Evolutionary conservation across 192 early-diverging fungal species (phyloP).

Genomic region (Lunasporangiospora selenospora): DNA sequence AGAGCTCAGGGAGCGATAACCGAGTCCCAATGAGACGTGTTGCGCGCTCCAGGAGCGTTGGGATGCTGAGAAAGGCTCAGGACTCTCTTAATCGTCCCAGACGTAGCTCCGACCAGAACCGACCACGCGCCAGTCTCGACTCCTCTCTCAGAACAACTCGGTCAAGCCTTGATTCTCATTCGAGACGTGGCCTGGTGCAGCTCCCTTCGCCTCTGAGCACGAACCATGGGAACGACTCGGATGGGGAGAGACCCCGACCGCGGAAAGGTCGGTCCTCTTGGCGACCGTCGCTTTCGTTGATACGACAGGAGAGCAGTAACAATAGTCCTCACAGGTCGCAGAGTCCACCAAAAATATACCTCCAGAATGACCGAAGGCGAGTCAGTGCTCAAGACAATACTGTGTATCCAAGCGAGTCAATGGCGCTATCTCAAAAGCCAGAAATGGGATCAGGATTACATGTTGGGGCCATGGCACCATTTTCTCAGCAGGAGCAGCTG

Average conservation of each 20-base stretch:
- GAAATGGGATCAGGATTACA: not conserved
- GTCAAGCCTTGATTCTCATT: no score
- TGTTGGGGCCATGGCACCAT: not conserved
- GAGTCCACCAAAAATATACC: not conserved
- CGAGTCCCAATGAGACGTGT: no score
- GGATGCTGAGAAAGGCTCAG: no score
- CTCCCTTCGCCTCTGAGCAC: no score
- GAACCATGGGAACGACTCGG: not conserved
- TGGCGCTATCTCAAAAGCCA: not conserved
- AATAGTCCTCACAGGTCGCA: no score
- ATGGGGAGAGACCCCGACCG: not conserved
- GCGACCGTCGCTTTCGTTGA: not conserved
- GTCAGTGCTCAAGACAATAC: not conserved
- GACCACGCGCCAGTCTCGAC: not conserved
- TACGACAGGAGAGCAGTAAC: constrained; percentile 3
- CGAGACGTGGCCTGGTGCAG: no score
- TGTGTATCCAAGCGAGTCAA: not conserved
- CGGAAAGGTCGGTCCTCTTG: not conserved
- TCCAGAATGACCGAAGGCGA: not conserved
- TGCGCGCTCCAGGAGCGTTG: no score
- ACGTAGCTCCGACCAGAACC: not conserved
- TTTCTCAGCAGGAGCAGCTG: not conserved
- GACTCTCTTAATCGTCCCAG: no score
- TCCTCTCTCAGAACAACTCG: not conserved
- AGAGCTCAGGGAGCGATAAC: not conserved